Evolutionary conservation across 306 rosid species (phyloP).

Genomic region (Begonia fuchsioides): DNA sequence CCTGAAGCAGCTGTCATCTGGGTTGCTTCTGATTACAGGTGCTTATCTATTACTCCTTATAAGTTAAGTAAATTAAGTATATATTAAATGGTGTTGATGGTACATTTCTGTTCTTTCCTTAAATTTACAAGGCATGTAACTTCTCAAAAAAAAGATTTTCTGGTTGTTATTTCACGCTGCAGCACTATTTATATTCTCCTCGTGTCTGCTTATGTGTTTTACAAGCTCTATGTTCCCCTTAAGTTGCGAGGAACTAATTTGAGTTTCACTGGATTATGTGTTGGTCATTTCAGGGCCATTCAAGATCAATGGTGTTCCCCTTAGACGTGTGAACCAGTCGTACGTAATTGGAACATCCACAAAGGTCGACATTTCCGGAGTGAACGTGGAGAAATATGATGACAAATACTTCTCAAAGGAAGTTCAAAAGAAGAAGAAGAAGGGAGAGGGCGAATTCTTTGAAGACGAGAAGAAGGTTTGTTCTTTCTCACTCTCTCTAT

Average conservation of each 20-base stretch:
- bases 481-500: neutral
- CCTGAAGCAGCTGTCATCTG: conserved; percentile 67
- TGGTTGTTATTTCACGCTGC: too few species aligned
- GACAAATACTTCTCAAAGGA: conserved; percentile 57
- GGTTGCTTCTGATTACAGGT: conserved; percentile 65
- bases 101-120: too few species aligned
- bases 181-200: too few species aligned
- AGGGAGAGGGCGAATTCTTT: conserved; percentile 54
- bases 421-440: conserved; percentile 33
- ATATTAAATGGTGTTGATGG: too few species aligned
- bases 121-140: too few species aligned
- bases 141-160: too few species aligned
- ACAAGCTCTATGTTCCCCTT: too few species aligned
- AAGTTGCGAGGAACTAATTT: too few species aligned
- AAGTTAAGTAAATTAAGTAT: too few species aligned
- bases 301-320: conserved; percentile 63
- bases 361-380: conserved; percentile 46
- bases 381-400: conserved; percentile 29
- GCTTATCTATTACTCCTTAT: neutral
- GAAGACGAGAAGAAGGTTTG: conserved; percentile 56
- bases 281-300: conserved; percentile 32
- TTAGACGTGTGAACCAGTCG: conserved; percentile 63
- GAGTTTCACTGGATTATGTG: too few species aligned
- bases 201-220: too few species aligned
- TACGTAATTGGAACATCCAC: conserved; percentile 61